These are phyloP conservation scores for Filosporella fistucella DNA, from an alignment of 495 filamentous ascomycete genomes.

Conservation along the genomic window DNA sequence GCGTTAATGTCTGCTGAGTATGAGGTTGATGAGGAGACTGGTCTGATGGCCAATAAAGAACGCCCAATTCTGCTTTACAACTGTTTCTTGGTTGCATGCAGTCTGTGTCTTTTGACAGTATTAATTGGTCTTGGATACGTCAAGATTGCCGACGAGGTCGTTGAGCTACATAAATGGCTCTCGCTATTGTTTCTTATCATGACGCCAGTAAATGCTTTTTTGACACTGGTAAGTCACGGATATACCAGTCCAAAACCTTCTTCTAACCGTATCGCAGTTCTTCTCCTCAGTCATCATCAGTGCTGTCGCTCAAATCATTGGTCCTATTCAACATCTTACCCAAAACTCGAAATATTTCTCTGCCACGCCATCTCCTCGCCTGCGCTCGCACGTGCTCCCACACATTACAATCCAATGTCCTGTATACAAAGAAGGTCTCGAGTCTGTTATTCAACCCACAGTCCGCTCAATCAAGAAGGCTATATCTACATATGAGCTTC, in stretches of 20 bases:
- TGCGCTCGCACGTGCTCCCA: neutral
- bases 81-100: constrained; percentile 4
- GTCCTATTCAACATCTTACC: constrained; percentile 3
- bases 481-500: constrained; percentile 48
- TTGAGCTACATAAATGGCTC: neutral
- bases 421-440: constrained; percentile 28
- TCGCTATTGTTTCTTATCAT: constrained; percentile 1
- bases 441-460: constrained; percentile 23
- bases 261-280: neutral
- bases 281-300: neutral
- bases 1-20: neutral
- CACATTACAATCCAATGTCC: constrained; percentile 25
- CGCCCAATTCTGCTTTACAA: constrained; percentile 7
- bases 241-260: neutral
- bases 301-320: constrained; percentile 2
- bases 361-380: constrained; percentile 1
- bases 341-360: constrained; percentile 8
- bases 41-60: constrained; percentile 2
- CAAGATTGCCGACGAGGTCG: constrained; percentile 2
- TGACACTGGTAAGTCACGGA: constrained; percentile 1
- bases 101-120: constrained; percentile 1
- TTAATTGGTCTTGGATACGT: constrained; percentile 2
- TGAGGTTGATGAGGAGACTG: constrained; percentile 5
- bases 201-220: constrained; percentile 3
- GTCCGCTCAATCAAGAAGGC: constrained; percentile 23